Base-by-base conservation (phyloP, 2,329 filamentous ascomycete genomes). In the Xylaria polymorpha region DNA sequence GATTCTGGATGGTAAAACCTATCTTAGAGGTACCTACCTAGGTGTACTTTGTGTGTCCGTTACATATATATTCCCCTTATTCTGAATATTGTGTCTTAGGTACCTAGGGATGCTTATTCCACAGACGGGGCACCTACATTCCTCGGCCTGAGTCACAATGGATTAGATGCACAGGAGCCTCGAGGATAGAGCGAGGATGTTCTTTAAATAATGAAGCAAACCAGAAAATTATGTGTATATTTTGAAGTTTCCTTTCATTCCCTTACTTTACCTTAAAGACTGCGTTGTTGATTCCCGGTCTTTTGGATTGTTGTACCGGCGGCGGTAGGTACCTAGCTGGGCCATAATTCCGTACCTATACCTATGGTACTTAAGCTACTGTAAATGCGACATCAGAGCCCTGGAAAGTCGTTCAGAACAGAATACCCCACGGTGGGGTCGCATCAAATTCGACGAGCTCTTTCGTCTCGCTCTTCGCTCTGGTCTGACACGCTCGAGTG, bases 391-490 rank as follows among this genome's bases (percentile, higher is more conserved):
- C 73, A 72, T 75, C 72, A 76, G 67, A 43, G 20, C 12, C 3
- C n/a, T 25, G 20, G 10, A 25, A 50, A 50, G 46, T 25, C 46
- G 7, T 9, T n/a, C 32, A n/a, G 35, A 20, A 39, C 41, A 48
- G 48, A 29, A 18, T 58, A 74, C 74, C 74, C 76, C 75, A 73
- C 75, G 71, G 76, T 76, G 76, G 77, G 77, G 75, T 77, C 60
- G 65, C 73, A 76, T 70, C 39, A 57, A 56, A 64, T 22, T 32
- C 5, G n/a, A 25, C 18, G n/a, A 44, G 56, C 44, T n/a, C 67
- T 39, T n/a, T 61, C 7, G 22, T 20, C 3, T 32, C 35, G 20
- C 55, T 1, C 35, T 12, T 39, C 10, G 46, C 48, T 20, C 25
- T 32, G 48, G 25, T 18, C 48, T 51, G 14, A 5, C 25, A 29